Evolutionary conservation across 2,329 filamentous ascomycete species (phyloP).

Genomic region (Corniculantispora saksenae): DNA sequence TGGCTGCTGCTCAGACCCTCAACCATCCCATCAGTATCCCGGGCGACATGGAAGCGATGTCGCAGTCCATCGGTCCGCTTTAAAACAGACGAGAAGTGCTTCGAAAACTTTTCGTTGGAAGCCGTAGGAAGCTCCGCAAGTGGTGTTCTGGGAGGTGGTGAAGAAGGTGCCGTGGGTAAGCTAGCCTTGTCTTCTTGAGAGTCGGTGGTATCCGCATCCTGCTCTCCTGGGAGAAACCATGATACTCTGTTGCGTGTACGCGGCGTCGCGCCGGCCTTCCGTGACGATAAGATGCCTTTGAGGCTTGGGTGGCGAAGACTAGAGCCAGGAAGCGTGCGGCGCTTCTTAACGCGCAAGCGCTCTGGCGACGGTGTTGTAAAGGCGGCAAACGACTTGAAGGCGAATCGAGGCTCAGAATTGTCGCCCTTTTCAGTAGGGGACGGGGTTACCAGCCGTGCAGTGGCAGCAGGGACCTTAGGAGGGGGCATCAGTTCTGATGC

Average conservation of each 20-base stretch:
- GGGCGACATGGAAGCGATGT: conserved; percentile 30
- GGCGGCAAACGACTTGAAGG: conserved; percentile 53
- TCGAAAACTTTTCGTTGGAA: conserved; percentile 42
- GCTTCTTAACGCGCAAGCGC: conserved; percentile 25
- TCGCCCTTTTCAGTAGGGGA: conserved; percentile 27
- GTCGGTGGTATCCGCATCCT: conserved; percentile 20
- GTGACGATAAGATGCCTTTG: conserved; percentile 37
- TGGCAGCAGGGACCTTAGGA: not conserved
- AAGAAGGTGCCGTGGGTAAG: conserved; percentile 28
- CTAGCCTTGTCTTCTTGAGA: not conserved
- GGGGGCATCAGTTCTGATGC: not conserved
- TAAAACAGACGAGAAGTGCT: conserved; percentile 51
- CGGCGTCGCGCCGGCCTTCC: conserved; percentile 34
- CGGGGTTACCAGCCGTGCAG: not conserved
- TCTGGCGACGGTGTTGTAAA: conserved; percentile 54
- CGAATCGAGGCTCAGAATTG: conserved; percentile 50
- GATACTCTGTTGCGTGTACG: conserved; percentile 35
- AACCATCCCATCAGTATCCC: conserved; percentile 30
- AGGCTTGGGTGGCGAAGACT: conserved; percentile 32
- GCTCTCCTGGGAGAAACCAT: conserved; percentile 36
- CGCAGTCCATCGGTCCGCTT: conserved; percentile 33
- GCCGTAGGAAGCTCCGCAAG: conserved; percentile 37
- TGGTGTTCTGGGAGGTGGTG: conserved; percentile 45
- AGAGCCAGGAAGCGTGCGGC: conserved; percentile 24
- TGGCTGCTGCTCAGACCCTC: conserved; percentile 21